A percentile compares a stretch with the other conserved stretches of the same genome.
Evolutionary conservation across 805 yeast species (phyloP).

Genomic region (Metschnikowia bowlesiae): DNA sequence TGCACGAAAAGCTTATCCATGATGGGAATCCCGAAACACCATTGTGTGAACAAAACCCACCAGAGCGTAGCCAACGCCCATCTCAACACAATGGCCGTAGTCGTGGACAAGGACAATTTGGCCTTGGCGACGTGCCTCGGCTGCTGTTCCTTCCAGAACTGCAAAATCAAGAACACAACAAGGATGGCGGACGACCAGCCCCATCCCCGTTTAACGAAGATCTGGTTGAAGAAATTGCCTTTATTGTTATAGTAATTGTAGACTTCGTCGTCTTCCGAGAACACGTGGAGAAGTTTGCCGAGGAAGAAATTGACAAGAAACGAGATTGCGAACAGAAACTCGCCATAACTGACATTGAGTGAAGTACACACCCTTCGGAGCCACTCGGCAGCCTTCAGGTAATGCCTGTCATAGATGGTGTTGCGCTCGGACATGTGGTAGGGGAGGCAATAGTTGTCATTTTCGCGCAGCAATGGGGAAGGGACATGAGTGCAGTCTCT

Average conservation of each 20-base stretch:
- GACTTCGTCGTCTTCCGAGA: conserved; percentile 44
- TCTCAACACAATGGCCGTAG: conserved; percentile 23
- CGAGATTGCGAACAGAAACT: conserved; percentile 28
- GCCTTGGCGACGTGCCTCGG: not conserved
- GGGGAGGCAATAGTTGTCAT: not conserved
- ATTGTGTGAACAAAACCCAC: conserved; percentile 88
- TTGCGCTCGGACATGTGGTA: not conserved
- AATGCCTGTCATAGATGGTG: not conserved
- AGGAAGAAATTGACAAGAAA: conserved; percentile 39
- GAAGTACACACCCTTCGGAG: not conserved
- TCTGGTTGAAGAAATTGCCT: conserved; percentile 62
- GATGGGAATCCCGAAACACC: conserved; percentile 78
- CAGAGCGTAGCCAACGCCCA: conserved; percentile 59
- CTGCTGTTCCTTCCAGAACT: conserved; percentile 4
- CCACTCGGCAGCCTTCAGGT: not conserved
- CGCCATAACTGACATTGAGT: conserved; percentile 19
- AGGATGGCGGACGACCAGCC: conserved; percentile 62
- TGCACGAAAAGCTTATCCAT: conserved; percentile 79
- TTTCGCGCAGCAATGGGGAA: conserved; percentile 1
- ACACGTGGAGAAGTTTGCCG: conserved; percentile 48
- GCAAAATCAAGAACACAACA: conserved; percentile 22
- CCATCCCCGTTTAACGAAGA: conserved; percentile 91
- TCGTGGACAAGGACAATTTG: conserved; percentile 14
- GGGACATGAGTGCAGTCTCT: not conserved
- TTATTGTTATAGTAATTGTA: conserved; percentile 55